Base-by-base conservation (phyloP, 2,329 filamentous ascomycete species). In the Nigrospora oryzae region DNA sequence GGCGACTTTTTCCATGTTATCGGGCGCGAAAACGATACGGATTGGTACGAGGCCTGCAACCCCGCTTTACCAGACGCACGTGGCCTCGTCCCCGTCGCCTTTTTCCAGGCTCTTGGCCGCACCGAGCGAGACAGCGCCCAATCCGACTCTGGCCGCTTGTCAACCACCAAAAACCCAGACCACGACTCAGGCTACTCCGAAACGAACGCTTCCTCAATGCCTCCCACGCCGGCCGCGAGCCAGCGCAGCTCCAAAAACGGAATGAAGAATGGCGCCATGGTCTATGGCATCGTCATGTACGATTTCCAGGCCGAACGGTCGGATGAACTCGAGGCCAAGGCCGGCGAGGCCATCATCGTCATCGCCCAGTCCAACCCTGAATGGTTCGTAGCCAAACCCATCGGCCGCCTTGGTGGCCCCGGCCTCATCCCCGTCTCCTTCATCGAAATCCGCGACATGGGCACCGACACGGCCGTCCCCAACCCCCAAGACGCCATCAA, bases 301-400 rank as follows among this genome's bases (percentile, higher is more conserved):
- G 89, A 97, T 66, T 98, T 98, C 67, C 81, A 87, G 54, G 93
- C 93, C 1, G 91, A 97, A 66, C 74, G 91, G 46, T 86, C 89
- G n/a, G 93, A 98, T 63, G 93, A 98, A 67, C 69, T 98, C 47
- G 90, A 96, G 54, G 93, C 93, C 40, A 94, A 95, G 64, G 86
- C 89, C 39, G 91, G 90, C 46, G 93, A 98, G 67, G 88, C 90
- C 43, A 96, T 98, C 59, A 96, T 98, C 53, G 90, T 98, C 44
- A 97, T 97, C 61, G 93, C 93, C 38, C 93, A 97, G 65, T 97
- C 91, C 7, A 97, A 97, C 59, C 89, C 91, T 5, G 93, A 98
- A 66, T 98, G 93, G 93, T 97, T 97, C 60, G 91, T 98, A 49
- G 93, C 93, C 42, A 98, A 98, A 67, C 93, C 93, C n/a, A 98